Base-by-base conservation (phyloP, 164 flowering plant species). In the Brasenia schreberi region DNA sequence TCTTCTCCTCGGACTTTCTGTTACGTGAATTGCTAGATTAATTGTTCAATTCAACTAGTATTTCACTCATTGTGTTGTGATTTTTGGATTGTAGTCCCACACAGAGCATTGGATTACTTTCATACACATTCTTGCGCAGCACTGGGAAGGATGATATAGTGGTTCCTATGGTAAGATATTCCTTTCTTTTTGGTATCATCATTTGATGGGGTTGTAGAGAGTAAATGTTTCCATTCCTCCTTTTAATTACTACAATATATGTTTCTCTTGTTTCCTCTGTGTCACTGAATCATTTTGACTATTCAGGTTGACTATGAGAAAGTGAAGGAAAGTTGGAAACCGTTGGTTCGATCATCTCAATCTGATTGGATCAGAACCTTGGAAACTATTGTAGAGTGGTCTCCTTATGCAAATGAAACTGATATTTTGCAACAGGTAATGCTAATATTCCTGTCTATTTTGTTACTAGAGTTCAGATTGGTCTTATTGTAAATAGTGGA, bases 131-230 rank as follows among this genome's bases (percentile, higher is more conserved):
- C 76, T 79, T 92, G 77, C 79, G 79, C 78, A 79, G 81, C 73
- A 89, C 96, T 2, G 84, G 95, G 18, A 87, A 85, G 78, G 92
- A 92, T 81, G 98, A 92, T 76, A 92, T 92, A 66, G 84, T 89
- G 53, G 98, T 92, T 70, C 98, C 98, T 53, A 88, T 89, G 88
- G 96, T 91, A 86, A 82, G 76, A 58, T 60, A 6, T n/a, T 60
- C 5, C 62, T 60, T 60, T 44, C 52, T 44, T 44, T 44, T 44
- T 44, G 52, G 52, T 44, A 6, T 44, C 7, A 6, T 44, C 52
- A 44, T 44, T 11, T 6, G 52, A 11, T 44, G 52, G n/a, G n/a
- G n/a, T n/a, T n/a, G n/a, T n/a, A n/a, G n/a, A n/a, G n/a, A n/a
- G n/a, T n/a, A n/a, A n/a, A n/a, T n/a, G n/a, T n/a, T n/a, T n/a